Evolutionary conservation across 2,329 filamentous ascomycete species (phyloP).

Genomic region (Colletotrichum caudatum): DNA sequence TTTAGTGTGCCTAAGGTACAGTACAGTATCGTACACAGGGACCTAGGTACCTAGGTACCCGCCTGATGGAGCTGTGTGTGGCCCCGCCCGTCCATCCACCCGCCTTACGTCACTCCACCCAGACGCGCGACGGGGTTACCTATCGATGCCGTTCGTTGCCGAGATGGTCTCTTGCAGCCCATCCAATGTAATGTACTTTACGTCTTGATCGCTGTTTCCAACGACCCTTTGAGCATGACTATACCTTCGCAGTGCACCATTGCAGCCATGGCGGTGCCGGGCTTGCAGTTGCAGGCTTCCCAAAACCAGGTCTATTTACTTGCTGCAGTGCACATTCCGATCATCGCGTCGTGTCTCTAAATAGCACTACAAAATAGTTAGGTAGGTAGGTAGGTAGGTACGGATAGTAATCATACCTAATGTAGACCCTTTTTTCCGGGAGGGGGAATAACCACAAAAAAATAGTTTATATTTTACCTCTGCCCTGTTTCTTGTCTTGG

Average conservation of each 20-base stretch:
- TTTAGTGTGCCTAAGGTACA: no score
- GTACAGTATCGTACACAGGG: no score
- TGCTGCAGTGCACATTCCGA: neutral
- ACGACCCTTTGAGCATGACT: conserved; percentile 4
- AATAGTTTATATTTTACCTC: neutral
- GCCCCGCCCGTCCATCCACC: neutral
- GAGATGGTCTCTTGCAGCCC: conserved; percentile 8
- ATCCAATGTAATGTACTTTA: conserved; percentile 4
- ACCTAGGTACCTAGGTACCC: no score
- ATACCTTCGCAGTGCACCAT: conserved; percentile 2
- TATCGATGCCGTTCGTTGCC: conserved; percentile 28
- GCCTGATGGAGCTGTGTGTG: neutral
- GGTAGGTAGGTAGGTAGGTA: neutral
- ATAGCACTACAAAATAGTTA: neutral
- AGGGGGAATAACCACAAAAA: no score
- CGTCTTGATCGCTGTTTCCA: conserved; percentile 30
- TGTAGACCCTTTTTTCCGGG: no score
- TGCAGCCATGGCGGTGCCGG: neutral
- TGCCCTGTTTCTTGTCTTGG: neutral
- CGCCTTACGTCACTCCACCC: conserved; percentile 33
- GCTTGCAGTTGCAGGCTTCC: neutral
- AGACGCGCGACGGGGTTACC: conserved; percentile 18
- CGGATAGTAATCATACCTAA: no score
- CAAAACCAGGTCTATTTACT: neutral
- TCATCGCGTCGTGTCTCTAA: no score